Conservation (phyloP, 306 rosid species). For the Cucurbita ficifolia region DNA sequence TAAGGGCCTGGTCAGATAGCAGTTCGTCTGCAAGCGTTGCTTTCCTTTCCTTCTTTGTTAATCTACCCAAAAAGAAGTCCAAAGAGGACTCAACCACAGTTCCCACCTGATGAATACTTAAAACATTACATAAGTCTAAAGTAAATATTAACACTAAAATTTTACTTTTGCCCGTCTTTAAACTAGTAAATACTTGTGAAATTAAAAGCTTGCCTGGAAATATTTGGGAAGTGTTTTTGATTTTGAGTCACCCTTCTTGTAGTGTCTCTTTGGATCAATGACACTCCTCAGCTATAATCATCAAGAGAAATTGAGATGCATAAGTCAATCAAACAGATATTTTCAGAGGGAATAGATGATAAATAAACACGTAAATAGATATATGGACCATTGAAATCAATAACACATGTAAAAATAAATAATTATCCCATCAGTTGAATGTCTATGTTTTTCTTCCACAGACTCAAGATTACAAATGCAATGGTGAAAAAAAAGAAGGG, state of each 20-base stretch:
- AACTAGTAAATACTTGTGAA: neutral
- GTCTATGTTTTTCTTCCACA: neutral
- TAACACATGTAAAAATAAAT: neutral
- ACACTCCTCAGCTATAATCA: conserved; percentile 48
- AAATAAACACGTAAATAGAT: neutral
- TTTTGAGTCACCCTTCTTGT: conserved; percentile 62
- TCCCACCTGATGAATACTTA: conserved; percentile 44
- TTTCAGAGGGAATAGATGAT: neutral
- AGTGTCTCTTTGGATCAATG: conserved; percentile 80
- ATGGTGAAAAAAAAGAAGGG: neutral
- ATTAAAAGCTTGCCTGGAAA: conserved; percentile 54
- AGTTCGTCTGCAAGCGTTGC: conserved; percentile 53
- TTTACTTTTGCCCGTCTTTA: neutral
- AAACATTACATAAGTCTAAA: neutral
- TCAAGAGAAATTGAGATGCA: neutral
- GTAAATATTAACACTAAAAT: neutral
- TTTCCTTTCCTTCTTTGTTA: conserved; percentile 76
- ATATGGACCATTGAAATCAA: neutral
- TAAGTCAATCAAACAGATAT: neutral
- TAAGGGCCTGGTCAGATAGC: conserved; percentile 32
- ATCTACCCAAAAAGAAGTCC: conserved; percentile 57
- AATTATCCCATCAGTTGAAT: neutral
- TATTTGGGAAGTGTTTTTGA: conserved; percentile 45
- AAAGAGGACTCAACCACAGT: conserved; percentile 54
- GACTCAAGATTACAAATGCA: neutral